Percentiles rank a stretch among this genome's conserved stretches.
phyloP scores from a whole-genome alignment of 441 rosid genomes.

The Geranium incanum region DNA sequence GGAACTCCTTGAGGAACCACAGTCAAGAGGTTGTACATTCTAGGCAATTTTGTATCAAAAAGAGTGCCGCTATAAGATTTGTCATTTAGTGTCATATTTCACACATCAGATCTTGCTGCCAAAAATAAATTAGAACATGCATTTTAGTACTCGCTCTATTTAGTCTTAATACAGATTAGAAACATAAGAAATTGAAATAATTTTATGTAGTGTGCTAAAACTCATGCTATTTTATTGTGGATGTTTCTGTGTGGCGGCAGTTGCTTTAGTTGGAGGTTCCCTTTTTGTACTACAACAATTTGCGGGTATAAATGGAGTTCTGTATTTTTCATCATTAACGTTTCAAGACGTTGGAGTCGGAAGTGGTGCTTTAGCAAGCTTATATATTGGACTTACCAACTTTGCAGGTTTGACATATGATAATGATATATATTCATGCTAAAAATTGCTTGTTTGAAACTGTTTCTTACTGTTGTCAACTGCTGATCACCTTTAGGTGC shows the following conservation, averaged over 20 bases:
- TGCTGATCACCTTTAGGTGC: slow-evolving; percentile 15
- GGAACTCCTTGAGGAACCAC: slow-evolving; percentile 69
- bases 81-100: not conserved
- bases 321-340: slow-evolving; percentile 70
- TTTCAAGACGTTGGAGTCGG: slow-evolving; percentile 64
- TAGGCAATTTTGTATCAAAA: not conserved
- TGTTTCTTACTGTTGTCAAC: slow-evolving; percentile 7
- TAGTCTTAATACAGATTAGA: not conserved
- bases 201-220: not conserved
- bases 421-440: not conserved
- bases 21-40: slow-evolving; percentile 60
- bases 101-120: not conserved
- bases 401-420: slow-evolving; percentile 46
- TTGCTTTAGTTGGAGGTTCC: slow-evolving; percentile 56
- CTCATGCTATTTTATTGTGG: not conserved
- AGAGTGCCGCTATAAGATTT: not conserved
- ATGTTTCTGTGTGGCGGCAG: slow-evolving; percentile 36
- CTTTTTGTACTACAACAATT: slow-evolving; percentile 70
- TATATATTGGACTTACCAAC: slow-evolving; percentile 54
- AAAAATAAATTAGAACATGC: not conserved
- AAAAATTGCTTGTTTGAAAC: slow-evolving; percentile 5
- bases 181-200: not conserved
- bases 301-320: slow-evolving; percentile 78
- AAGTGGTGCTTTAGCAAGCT: slow-evolving; percentile 52
- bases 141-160: not conserved